Evolutionary conservation across 2,329 filamentous ascomycete species (phyloP), one percentile per base, ranked within the genome.

Genomic region (Plenodomus biglobosus): DNA sequence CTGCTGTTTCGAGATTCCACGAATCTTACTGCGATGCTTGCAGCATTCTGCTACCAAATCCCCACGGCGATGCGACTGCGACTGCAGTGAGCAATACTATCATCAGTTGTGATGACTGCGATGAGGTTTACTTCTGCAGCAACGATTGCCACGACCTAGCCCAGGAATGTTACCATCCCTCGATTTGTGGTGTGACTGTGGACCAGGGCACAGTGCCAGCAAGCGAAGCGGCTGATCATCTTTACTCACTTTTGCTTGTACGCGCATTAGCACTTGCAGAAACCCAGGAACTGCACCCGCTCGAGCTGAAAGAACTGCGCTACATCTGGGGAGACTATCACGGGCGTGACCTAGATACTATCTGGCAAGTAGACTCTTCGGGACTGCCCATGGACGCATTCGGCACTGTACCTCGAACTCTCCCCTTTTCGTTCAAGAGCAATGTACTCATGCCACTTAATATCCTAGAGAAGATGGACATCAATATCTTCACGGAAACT

Each of bases 11-110:
- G 67, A 85, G 90, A 22, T 81, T 94, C 11, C 90, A 95, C 66
- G 91, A 95, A 53, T 80, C 87, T 3, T 81, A 92, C 22, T 97
- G 92, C 71, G 92, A 97, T 71, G 91, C 91, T 13, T 97, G 92
- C 70, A 90, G 90, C 61, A 79, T 81, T 7, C 82, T 84, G 19
- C 79, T 95, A 5, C 88, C 88, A 1, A 64, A 59, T 13, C 48
- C 57, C 15, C 35, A 52, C n/a, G 27, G 27, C 27, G 27, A 32
- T 11, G 8, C 27, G 7, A 32, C 27, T 11, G 3, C 27, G 27
- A 32, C 6, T 15, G 27, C 13, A 15, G 42, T 39, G 13, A 46
- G 44, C 4, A 42, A 41, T 3, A 40, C 43, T 15, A 68, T 76
- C 4, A 72, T 78, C 6, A 67, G 73, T 2, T 85, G 82, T 58